Evolutionary conservation across 768 basidiomycete genomes (phyloP).

Genomic region (Mycena filopes): DNA sequence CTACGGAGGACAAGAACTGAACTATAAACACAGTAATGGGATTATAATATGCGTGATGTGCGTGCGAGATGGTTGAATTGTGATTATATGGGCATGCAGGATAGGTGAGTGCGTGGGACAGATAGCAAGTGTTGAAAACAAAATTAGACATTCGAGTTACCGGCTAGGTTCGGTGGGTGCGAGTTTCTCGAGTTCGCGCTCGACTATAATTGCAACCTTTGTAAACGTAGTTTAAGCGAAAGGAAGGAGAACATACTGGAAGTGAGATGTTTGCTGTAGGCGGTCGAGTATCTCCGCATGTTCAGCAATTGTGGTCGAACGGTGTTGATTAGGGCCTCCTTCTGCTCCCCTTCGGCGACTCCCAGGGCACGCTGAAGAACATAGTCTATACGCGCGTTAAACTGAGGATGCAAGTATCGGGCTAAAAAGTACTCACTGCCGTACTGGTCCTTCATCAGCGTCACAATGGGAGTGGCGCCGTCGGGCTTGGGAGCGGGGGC

Average conservation of each 20-base stretch:
- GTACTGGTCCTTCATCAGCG: constrained; percentile 89
- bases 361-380: constrained; percentile 84
- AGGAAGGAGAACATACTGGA: constrained; percentile 67
- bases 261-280: constrained; percentile 83
- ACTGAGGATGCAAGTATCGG: not conserved
- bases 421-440: constrained; percentile 70
- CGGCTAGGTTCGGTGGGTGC: constrained; percentile 39
- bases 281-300: constrained; percentile 78
- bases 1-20: constrained; percentile 25
- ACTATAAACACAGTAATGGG: constrained; percentile 39
- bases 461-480: constrained; percentile 74
- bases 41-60: constrained; percentile 50
- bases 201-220: constrained; percentile 57
- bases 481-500: constrained; percentile 60
- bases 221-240: constrained; percentile 3
- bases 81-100: constrained; percentile 37
- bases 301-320: constrained; percentile 74
- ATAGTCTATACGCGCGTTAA: constrained; percentile 65
- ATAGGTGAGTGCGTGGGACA: constrained; percentile 21
- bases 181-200: constrained; percentile 72
- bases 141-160: constrained; percentile 37
- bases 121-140: constrained; percentile 38
- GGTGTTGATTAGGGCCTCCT: constrained; percentile 67
- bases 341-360: constrained; percentile 78
- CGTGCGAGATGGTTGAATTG: constrained; percentile 41